Conservation (phyloP, 148 eudicot species). For the Agrostemma githago region DNA sequence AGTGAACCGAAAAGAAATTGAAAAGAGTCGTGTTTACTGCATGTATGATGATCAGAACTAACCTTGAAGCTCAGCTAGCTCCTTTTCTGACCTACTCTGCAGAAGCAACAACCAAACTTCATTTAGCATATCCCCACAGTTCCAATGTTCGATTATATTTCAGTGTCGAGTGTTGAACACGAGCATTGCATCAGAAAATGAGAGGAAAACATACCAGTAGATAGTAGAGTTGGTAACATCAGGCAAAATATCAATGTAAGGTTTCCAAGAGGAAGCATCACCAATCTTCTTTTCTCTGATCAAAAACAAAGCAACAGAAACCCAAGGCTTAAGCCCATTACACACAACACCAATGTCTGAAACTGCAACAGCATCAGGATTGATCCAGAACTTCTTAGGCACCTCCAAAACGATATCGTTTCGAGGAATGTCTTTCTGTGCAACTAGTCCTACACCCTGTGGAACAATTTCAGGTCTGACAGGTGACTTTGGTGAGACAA, state of each 20-base stretch:
- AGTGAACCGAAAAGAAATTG: neutral
- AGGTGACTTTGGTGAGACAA: slow-evolving; percentile 54
- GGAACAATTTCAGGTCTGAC: slow-evolving; percentile 58
- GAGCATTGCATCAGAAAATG: neutral
- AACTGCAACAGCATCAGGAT: slow-evolving; percentile 60
- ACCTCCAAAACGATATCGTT: slow-evolving; percentile 94
- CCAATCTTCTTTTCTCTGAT: slow-evolving; percentile 58
- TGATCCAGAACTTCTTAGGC: slow-evolving; percentile 77
- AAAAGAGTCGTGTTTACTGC: neutral
- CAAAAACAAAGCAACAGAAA: slow-evolving; percentile 75
- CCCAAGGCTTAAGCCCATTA: slow-evolving; percentile 84
- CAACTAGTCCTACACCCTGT: slow-evolving; percentile 81
- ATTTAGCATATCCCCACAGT: slow-evolving; percentile 10
- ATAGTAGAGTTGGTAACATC: slow-evolving; percentile 73
- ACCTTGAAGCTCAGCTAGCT: slow-evolving; percentile 91
- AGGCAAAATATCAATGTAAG: slow-evolving; percentile 70
- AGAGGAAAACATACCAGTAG: slow-evolving; percentile 67
- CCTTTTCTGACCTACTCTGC: slow-evolving; percentile 98
- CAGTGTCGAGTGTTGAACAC: neutral
- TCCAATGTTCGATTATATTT: neutral
- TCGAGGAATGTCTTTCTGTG: slow-evolving; percentile 56
- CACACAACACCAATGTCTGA: slow-evolving; percentile 74
- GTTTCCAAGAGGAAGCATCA: slow-evolving; percentile 51
- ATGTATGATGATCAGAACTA: slow-evolving; percentile 6
- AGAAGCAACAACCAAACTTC: slow-evolving; percentile 41